A percentile compares a stretch with the other conserved stretches of the same genome.
phyloP scores from a whole-genome alignment of 345 rosid genomes.

The Eucalyptus tenuipes region DNA sequence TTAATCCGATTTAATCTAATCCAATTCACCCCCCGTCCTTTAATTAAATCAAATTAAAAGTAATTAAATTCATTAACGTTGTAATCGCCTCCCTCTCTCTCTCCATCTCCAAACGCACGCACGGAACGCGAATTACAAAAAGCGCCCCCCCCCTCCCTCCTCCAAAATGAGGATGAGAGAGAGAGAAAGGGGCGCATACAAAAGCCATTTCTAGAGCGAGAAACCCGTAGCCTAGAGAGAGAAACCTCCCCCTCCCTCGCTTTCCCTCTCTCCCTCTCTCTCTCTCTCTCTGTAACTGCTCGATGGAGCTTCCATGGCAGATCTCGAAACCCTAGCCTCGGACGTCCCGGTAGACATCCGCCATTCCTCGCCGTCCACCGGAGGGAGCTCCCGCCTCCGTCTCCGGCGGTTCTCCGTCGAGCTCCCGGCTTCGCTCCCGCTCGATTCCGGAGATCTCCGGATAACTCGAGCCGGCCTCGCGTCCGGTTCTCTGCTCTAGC shows the following conservation, averaged over 20 bases:
- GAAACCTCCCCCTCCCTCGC: not conserved
- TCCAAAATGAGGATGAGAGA: not conserved
- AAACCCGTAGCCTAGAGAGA: not conserved
- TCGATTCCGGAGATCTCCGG: not conserved
- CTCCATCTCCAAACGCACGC: not conserved
- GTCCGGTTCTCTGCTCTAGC: not conserved
- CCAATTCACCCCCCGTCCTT: not conserved
- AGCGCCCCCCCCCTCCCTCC: not conserved
- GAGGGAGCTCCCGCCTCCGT: not conserved
- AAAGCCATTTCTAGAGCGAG: not conserved
- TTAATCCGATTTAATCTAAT: not conserved
- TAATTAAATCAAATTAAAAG: not conserved
- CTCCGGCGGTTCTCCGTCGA: not conserved
- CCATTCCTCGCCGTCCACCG: not conserved
- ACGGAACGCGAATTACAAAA: not conserved
- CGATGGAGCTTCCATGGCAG: constrained; percentile 14
- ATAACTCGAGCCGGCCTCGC: not conserved
- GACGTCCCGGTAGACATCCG: not conserved
- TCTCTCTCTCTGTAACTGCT: constrained; percentile 1
- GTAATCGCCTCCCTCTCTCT: not conserved
- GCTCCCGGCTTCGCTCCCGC: not conserved
- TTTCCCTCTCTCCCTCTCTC: not conserved
- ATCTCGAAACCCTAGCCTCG: constrained; percentile 29
- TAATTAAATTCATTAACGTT: not conserved
- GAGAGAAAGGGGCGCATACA: not conserved